Percentiles rank a stretch among this genome's conserved stretches.
Conservation (phyloP, 2,329 filamentous ascomycete genomes). For the Xylaria sp. region DNA sequence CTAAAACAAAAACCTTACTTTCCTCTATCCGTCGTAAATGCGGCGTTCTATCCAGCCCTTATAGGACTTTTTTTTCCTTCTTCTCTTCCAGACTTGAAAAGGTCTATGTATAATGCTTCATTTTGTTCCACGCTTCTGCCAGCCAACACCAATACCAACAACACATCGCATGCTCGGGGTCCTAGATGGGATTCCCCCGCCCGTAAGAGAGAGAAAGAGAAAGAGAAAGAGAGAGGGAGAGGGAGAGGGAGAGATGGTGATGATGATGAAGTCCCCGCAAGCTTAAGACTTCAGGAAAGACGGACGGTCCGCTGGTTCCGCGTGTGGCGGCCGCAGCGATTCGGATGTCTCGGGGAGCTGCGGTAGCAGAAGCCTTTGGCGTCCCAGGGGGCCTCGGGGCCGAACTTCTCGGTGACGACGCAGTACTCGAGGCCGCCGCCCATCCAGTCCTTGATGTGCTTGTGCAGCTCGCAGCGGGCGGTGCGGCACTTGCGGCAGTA, state of each 20-base stretch:
- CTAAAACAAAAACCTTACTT: not conserved
- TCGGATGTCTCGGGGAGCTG: slow-evolving; percentile 67
- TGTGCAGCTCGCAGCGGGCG: slow-evolving; percentile 70
- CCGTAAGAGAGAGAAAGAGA: not conserved
- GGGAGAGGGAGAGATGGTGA: not conserved
- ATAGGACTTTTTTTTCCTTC: not conserved
- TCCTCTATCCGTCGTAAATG: slow-evolving; percentile 5
- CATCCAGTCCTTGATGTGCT: slow-evolving; percentile 70
- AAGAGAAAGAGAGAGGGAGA: not conserved
- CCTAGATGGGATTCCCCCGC: not conserved
- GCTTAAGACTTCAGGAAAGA: slow-evolving; percentile 42
- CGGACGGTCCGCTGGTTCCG: slow-evolving; percentile 48
- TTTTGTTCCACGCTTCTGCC: not conserved
- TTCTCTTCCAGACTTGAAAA: not conserved
- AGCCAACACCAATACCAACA: not conserved
- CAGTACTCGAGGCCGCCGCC: slow-evolving; percentile 68
- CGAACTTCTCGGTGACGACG: slow-evolving; percentile 67
- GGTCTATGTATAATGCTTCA: not conserved
- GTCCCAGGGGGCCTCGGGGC: slow-evolving; percentile 57
- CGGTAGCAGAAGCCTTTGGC: slow-evolving; percentile 66
- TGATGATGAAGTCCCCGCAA: no score
- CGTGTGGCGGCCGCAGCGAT: slow-evolving; percentile 67
- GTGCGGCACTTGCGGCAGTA: slow-evolving; percentile 71
- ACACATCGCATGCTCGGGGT: not conserved
- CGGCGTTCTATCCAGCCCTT: not conserved